Evolutionary conservation across 2,329 filamentous ascomycete species (phyloP), one percentile per base, ranked within the genome.

Genomic region (Trichoderma asperellum): DNA sequence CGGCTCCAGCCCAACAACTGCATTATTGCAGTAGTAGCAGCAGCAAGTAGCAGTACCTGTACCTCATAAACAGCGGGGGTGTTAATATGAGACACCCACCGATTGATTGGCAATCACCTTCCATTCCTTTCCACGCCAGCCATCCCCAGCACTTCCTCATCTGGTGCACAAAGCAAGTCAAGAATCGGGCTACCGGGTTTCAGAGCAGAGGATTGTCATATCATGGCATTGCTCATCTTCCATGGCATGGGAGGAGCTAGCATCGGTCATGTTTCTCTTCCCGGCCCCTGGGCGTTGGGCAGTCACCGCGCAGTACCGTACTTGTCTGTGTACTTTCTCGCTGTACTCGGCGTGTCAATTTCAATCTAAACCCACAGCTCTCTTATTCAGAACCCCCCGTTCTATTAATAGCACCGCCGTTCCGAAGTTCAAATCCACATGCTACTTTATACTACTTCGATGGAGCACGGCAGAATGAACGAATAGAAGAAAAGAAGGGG

Each of bases 61-160:
- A 55, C 24, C 14, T 47, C 40, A 21, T 37, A 66, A 43, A 58
- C 63, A 67, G 63, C 63, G 63, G 63, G 63, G 63, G 63, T 58
- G 63, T 67, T 67, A 58, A 67, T 58, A 59, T 67, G 63, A 67
- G 63, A 67, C 63, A 29, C 63, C 63, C 40, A 59, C 43, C 52
- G 53, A 49, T 21, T 66, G 63, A 66, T 66, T 66, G 53, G 35
- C 63, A 66, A 58, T 58, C 63, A 66, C 63, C 37, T 67, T 67
- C 63, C 63, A 67, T 67, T 59, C 63, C 63, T 58, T 67, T 67
- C 63, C 55, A 67, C 63, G 55, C 63, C 63, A 49, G 53, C 53
- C 62, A 40, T 56, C 52, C 61, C 61, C 53, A 27, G 34, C 37
- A 47, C n/a, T 47, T 57, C 37, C 40, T 56, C 53, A 49, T 18